Conservation (phyloP, 768 basidiomycete genomes). For the Kwoniella shandongensis region DNA sequence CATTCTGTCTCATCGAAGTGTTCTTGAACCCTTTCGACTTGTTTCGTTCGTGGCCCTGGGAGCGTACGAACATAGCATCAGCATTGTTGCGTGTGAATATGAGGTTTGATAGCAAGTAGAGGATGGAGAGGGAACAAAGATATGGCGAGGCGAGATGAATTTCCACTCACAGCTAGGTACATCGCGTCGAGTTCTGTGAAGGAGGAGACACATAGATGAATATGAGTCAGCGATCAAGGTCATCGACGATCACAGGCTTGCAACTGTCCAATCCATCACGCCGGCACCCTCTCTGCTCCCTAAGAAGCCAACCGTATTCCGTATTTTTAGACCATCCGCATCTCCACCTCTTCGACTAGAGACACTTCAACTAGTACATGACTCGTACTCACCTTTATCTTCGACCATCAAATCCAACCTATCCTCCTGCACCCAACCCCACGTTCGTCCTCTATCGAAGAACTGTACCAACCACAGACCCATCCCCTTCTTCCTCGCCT, state of each 20-base stretch:
- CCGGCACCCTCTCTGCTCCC: neutral
- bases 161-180: conserved; percentile 58
- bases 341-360: neutral
- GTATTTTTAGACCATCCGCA: too few relatives aligned
- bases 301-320: too few relatives aligned
- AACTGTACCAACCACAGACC: conserved; percentile 71
- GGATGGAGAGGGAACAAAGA: too few relatives aligned
- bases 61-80: neutral
- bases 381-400: conserved; percentile 60
- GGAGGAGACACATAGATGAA: neutral
- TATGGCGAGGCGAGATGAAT: neutral
- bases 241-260: neutral
- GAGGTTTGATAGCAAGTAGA: too few relatives aligned
- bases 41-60: conserved; percentile 54
- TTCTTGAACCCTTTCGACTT: conserved; percentile 64
- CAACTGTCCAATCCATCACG: neutral
- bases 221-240: neutral
- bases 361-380: too few relatives aligned
- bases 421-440: conserved; percentile 66
- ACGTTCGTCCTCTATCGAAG: conserved; percentile 64
- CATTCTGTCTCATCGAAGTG: conserved; percentile 59
- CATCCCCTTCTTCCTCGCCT: conserved; percentile 52
- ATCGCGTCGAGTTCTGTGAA: conserved; percentile 65
- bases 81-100: too few relatives aligned
- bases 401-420: conserved; percentile 70